Evolutionary conservation across 2,329 filamentous ascomycete genomes (phyloP).

Genomic region (Hymenoscyphus occultus): DNA sequence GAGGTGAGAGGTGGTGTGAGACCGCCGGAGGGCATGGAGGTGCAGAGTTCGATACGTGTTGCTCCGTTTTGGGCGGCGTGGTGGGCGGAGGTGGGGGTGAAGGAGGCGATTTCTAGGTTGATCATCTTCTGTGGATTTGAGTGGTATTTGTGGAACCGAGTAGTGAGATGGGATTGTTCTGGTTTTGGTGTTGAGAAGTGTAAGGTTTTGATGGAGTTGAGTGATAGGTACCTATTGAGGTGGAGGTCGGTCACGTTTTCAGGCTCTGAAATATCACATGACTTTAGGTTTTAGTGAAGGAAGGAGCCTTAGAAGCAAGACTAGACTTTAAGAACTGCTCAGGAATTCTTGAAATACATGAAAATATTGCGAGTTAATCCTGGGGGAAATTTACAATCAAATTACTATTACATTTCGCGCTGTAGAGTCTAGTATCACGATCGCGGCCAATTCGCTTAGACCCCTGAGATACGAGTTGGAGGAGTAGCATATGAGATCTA

Average conservation of each 20-base stretch:
- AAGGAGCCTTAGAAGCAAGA: background rate
- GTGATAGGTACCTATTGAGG: no score
- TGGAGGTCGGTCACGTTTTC: no score
- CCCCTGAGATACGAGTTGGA: no score
- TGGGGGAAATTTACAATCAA: no score
- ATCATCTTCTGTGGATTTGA: slow-evolving; percentile 2
- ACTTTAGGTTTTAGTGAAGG: background rate
- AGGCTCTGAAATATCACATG: no score
- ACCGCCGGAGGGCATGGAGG: slow-evolving; percentile 41
- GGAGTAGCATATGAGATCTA: no score
- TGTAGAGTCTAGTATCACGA: no score
- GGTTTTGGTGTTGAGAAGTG: background rate
- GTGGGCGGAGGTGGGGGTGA: slow-evolving; percentile 43
- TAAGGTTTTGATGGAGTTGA: background rate
- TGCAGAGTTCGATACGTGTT: slow-evolving; percentile 51
- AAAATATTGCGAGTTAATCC: no score
- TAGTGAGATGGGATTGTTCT: background rate
- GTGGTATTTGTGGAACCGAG: background rate
- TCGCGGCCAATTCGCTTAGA: no score
- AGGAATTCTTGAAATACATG: no score
- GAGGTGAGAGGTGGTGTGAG: slow-evolving; percentile 38
- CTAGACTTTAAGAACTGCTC: background rate
- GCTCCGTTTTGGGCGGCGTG: slow-evolving; percentile 43
- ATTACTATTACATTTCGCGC: no score
- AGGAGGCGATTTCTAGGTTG: slow-evolving; percentile 48